Evolutionary conservation across 1,284 basidiomycete genomes (phyloP), one percentile per base, ranked within the genome.

Genomic region (Entoloma clypeatum): DNA sequence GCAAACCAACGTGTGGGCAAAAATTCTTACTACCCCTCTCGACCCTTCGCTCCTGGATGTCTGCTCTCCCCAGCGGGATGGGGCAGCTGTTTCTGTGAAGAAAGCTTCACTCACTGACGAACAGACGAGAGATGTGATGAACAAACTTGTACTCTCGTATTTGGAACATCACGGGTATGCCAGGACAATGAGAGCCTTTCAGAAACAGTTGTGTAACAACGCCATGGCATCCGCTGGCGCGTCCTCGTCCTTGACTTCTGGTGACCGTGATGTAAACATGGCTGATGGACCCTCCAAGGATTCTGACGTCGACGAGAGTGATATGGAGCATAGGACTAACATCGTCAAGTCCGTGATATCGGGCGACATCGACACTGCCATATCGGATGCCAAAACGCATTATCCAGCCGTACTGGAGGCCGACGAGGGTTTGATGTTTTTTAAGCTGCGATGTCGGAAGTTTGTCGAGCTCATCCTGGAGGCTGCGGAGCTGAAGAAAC

Each of bases 161-260:
- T 74, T 94, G 17, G 71, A 79, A 3, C 86, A 92, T 56, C 80
- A 88, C 49, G 91, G 91, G 2, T 86, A 88, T 54, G 74, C 76
- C 11, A 74, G 73, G 32, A 81, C 86, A 0, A 77, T 81, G 9
- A 70, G 74, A 21, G 77, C 82, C 4, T 79, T 91, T 53, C 73
- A 80, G 51, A 68, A 65, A 13, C 77, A 81, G 52, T 64, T 56
- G 24, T 4, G 51, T 48, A 39, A 41, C 18, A 4, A 38, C 22
- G 16, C 25, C 17, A 4, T 30, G 42, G 11, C 45, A 44, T 22
- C 39, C 45, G 19, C 19, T 36, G 5, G 41, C 34, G 36, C 38
- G 19, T 34, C 34, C 23, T 41, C 34, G 8, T 33, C 41, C 9
- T 16, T 44, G 9, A 14, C 33, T 4, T 11, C 54, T 7, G 48